These are phyloP conservation scores for Erodium chrysanthum DNA, from an alignment of 441 rosid genomes.

Conservation along the genomic window DNA sequence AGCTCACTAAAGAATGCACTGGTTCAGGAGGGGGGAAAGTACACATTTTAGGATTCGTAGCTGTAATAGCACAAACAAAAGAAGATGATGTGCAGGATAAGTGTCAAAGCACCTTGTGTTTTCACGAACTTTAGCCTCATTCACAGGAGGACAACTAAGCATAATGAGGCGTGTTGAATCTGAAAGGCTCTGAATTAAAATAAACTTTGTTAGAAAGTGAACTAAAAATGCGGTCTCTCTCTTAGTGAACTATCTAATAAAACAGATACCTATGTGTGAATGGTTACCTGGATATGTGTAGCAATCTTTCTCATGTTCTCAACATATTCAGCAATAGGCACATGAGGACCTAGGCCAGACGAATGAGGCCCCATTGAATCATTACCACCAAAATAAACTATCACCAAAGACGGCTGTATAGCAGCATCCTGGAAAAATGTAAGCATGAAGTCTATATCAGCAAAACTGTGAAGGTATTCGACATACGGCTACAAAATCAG, in stretches of 20 bases:
- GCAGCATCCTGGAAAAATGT: slow-evolving; percentile 42
- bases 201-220: slow-evolving; percentile 12
- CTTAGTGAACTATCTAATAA: background rate
- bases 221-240: background rate
- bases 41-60: slow-evolving; percentile 6
- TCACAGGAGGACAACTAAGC: slow-evolving; percentile 72
- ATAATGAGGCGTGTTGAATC: slow-evolving; percentile 49
- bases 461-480: background rate
- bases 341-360: slow-evolving; percentile 85
- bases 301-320: slow-evolving; percentile 83
- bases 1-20: slow-evolving; percentile 53
- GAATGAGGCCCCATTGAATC: slow-evolving; percentile 89
- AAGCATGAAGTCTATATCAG: background rate
- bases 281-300: slow-evolving; percentile 29
- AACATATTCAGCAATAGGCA: slow-evolving; percentile 59
- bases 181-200: slow-evolving; percentile 58
- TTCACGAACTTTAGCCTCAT: slow-evolving; percentile 49
- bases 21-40: slow-evolving; percentile 12
- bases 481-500: background rate
- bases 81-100: slow-evolving; percentile 14
- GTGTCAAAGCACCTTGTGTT: slow-evolving; percentile 36
- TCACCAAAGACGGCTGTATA: slow-evolving; percentile 65
- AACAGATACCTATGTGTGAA: background rate
- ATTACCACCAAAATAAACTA: slow-evolving; percentile 91
- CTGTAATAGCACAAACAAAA: background rate